These are phyloP conservation scores for Euphorbia lathyris DNA, from an alignment of 345 rosid species.

Conservation along the genomic window DNA sequence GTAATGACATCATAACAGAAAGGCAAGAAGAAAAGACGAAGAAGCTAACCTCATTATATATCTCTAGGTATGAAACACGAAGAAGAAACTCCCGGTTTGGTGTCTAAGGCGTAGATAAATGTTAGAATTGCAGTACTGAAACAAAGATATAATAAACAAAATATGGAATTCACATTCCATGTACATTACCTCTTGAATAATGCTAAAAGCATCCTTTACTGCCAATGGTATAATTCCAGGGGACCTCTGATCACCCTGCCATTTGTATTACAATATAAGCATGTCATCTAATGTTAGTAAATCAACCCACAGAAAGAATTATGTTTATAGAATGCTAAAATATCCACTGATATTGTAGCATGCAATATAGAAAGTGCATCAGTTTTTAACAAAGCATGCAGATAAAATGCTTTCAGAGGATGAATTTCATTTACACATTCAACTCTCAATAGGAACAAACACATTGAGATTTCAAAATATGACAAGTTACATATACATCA, in stretches of 20 bases:
- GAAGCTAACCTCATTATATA: slow-evolving; percentile 86
- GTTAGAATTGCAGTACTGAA: slow-evolving; percentile 20
- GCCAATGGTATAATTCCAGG: slow-evolving; percentile 97
- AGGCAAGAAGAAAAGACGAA: slow-evolving; percentile 9
- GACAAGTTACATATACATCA: neutral
- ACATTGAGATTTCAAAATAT: neutral
- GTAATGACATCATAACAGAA: slow-evolving; percentile 9
- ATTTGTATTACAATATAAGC: slow-evolving; percentile 23
- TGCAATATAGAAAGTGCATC: neutral
- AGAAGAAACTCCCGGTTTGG: slow-evolving; percentile 93
- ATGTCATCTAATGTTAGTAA: slow-evolving; percentile 1
- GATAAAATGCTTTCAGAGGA: neutral
- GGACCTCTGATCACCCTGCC: slow-evolving; percentile 99
- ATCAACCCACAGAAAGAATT: slow-evolving; percentile 9
- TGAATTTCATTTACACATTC: neutral
- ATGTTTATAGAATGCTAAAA: neutral
- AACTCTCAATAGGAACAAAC: neutral
- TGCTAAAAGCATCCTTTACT: slow-evolving; percentile 94
- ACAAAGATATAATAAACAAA: slow-evolving; percentile 9
- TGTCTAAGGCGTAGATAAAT: slow-evolving; percentile 47
- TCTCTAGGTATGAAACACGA: slow-evolving; percentile 95
- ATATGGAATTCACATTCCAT: slow-evolving; percentile 13
- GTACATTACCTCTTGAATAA: slow-evolving; percentile 86
- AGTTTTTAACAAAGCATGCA: neutral
- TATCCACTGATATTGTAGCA: neutral